These are phyloP conservation scores for Colletotrichum plurivorum DNA, from an alignment of 2,329 filamentous ascomycete genomes.

Conservation along the genomic window DNA sequence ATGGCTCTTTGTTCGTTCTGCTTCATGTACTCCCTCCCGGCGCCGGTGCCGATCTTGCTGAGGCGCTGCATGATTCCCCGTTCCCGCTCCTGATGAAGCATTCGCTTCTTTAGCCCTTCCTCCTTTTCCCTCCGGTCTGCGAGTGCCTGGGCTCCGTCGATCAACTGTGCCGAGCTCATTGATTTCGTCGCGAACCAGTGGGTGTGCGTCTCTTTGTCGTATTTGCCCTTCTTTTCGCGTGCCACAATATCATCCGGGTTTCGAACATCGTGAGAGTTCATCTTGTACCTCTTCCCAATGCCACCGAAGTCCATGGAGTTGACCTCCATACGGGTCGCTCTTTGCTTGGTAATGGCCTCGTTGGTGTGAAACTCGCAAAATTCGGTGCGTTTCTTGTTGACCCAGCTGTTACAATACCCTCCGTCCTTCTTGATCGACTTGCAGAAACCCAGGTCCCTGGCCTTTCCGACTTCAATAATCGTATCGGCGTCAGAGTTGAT, in stretches of 20 bases:
- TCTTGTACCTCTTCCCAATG: slow-evolving; percentile 41
- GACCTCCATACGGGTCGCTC: slow-evolving; percentile 80
- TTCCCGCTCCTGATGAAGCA: slow-evolving; percentile 80
- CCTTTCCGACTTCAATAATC: slow-evolving; percentile 88
- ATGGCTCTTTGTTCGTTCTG: slow-evolving; percentile 43
- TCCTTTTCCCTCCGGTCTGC: slow-evolving; percentile 73
- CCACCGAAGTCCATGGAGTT: slow-evolving; percentile 74
- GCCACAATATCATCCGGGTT: slow-evolving; percentile 49
- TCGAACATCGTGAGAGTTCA: slow-evolving; percentile 41
- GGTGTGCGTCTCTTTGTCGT: slow-evolving; percentile 71
- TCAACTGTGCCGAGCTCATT: slow-evolving; percentile 70
- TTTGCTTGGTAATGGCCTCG: slow-evolving; percentile 79
- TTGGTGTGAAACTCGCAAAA: slow-evolving; percentile 96
- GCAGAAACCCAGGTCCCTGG: slow-evolving; percentile 91
- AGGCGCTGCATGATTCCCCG: slow-evolving; percentile 79
- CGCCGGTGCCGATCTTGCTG: slow-evolving; percentile 73
- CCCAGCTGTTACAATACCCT: slow-evolving; percentile 83
- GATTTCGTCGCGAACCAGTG: slow-evolving; percentile 67
- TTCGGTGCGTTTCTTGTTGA: slow-evolving; percentile 89
- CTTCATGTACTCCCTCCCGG: slow-evolving; percentile 80
- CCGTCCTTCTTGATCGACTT: slow-evolving; percentile 89
- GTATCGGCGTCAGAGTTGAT: slow-evolving; percentile 90
- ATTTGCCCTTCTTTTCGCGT: slow-evolving; percentile 56
- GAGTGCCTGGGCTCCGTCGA: slow-evolving; percentile 76
- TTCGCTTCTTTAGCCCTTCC: slow-evolving; percentile 75